phyloP scores from a whole-genome alignment of 768 basidiomycete genomes.

The Rhizopogon vesiculosus region DNA sequence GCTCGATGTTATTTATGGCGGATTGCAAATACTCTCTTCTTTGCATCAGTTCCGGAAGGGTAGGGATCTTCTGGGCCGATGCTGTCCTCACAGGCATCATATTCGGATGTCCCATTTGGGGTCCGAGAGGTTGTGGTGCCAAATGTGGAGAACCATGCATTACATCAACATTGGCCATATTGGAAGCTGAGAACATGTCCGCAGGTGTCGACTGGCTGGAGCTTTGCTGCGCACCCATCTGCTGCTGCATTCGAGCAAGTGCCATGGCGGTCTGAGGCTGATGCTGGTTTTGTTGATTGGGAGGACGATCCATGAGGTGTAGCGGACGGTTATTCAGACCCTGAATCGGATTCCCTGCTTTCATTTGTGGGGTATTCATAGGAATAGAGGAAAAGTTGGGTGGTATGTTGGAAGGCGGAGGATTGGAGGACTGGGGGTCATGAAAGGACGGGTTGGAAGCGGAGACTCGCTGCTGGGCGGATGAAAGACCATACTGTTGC shows the following conservation, averaged over 20 bases:
- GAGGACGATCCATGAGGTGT: conserved; percentile 41
- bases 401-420: conserved; percentile 25
- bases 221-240: conserved; percentile 27
- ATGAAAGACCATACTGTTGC: conserved; percentile 35
- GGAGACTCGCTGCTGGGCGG: conserved; percentile 29
- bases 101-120: conserved; percentile 16
- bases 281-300: conserved; percentile 41
- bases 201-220: conserved; percentile 33
- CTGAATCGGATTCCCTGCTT: conserved; percentile 15
- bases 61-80: conserved; percentile 11
- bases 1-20: conserved; percentile 7
- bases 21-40: conserved; percentile 11
- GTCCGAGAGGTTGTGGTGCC: conserved; percentile 15
- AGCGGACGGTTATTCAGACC: conserved; percentile 37
- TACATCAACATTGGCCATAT: conserved; percentile 35
- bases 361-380: conserved; percentile 32
- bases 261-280: conserved; percentile 28
- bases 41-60: conserved; percentile 19
- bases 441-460: conserved; percentile 32
- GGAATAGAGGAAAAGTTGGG: conserved; percentile 35
- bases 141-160: conserved; percentile 49
- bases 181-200: conserved; percentile 48
- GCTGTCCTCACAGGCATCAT: conserved; percentile 11
- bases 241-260: conserved; percentile 31
- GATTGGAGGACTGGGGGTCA: conserved; percentile 26